A percentile compares a stretch with the other conserved stretches of the same genome.
Evolutionary conservation across 768 basidiomycete genomes (phyloP).

Genomic region (Suillus luteus): DNA sequence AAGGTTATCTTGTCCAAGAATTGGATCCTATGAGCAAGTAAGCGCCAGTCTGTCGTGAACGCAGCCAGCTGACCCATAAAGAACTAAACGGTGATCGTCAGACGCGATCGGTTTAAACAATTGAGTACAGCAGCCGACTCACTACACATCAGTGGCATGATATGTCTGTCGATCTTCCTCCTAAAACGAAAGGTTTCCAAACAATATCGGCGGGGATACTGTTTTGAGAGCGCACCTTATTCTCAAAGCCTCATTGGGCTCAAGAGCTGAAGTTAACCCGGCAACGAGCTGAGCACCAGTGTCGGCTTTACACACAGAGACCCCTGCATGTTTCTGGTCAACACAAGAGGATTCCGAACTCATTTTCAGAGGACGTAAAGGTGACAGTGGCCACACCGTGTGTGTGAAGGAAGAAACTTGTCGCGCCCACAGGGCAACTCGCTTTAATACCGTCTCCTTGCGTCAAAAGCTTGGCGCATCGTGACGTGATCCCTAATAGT

Average conservation of each 20-base stretch:
- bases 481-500: too few species aligned
- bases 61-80: slow-evolving; percentile 45
- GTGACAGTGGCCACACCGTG: background rate
- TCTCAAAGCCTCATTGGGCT: slow-evolving; percentile 48
- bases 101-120: background rate
- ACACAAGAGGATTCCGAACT: background rate
- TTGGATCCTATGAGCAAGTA: slow-evolving; percentile 49
- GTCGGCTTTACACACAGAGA: slow-evolving; percentile 42
- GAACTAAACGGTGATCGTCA: slow-evolving; percentile 40
- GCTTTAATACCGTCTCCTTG: too few species aligned
- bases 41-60: background rate
- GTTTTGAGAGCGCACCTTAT: slow-evolving; percentile 40
- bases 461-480: too few species aligned
- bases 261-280: slow-evolving; percentile 40
- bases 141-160: slow-evolving; percentile 67
- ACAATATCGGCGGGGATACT: background rate
- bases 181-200: slow-evolving; percentile 20
- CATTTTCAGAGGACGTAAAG: slow-evolving; percentile 7
- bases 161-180: slow-evolving; percentile 61
- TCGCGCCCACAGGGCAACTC: too few species aligned
- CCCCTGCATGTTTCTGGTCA: slow-evolving; percentile 35
- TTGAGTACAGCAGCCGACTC: slow-evolving; percentile 31
- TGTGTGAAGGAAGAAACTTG: background rate
- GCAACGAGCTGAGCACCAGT: slow-evolving; percentile 55
- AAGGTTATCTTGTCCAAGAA: slow-evolving; percentile 72